Base-by-base conservation (phyloP, 2,329 filamentous ascomycete species). In the Ceratocystis huliohia region DNA sequence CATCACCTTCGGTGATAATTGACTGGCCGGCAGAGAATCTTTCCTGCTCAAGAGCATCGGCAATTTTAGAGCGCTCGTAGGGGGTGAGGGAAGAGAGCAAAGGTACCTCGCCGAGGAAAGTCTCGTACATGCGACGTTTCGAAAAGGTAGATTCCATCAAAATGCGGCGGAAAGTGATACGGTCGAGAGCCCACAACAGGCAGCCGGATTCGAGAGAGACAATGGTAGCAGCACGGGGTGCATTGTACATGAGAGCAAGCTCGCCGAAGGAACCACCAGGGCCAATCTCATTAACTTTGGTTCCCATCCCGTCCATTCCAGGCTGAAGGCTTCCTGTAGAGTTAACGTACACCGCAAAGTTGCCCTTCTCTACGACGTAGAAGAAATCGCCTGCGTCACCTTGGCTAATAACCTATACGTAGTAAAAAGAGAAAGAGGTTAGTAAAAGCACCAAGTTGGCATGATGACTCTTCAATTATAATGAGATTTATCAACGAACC, bases 61-160 rank as follows among this genome's bases (percentile, higher is more conserved):
- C 93, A 74, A 99, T 96, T 81, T 99, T 99, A 73, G 90, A 91
- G 67, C 94, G 87, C 78, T 99, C 94, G 75, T 97, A 97, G 0
- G 89, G 83, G 57, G 92, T 96, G 66, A 99, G 82, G 25, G 85
- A 87, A 2, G 87, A 82, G 30, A 99, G 83, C 37, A 97, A 81
- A 0, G 91, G 90, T 1, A 97, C 94, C 74, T 96, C 91, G 74
- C 96, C 92, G 25, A 99, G 81, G 80, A 99, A 97, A 71, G 86
- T 90, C 78, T 99, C 94, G 77, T 97, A 97, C 87, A 97, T 93
- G 73, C 93, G 89, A 71, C 94, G 87, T 66, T 93, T 89, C 72
- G 95, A 90, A 79, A 96, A 97, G 2, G 94, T 96, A 48, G 90
- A 95, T 78, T 97, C 93, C 92, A 99, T 96, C 69, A 99, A 82